These are phyloP conservation scores for Boletus rubropictus DNA, from an alignment of 768 basidiomycete genomes.

Conservation along the genomic window DNA sequence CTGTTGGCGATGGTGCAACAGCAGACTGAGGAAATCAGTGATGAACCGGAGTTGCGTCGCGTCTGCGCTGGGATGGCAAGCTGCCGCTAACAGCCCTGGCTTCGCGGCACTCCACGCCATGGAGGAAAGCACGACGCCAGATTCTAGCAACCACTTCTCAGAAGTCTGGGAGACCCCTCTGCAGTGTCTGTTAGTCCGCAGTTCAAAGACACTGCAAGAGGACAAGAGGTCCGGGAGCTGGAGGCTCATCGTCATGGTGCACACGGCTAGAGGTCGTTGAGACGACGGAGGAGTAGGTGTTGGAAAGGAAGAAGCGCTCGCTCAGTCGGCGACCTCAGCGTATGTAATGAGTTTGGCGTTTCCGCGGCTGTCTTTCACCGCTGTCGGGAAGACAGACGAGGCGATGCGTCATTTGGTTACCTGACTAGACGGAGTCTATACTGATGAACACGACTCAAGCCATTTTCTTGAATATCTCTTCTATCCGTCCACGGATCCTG, in stretches of 20 bases:
- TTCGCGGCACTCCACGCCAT: conserved; percentile 29
- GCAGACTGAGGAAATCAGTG: conserved; percentile 44
- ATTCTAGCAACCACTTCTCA: conserved; percentile 25
- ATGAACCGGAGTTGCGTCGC: conserved; percentile 48
- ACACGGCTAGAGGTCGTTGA: not conserved
- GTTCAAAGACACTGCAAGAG: conserved; percentile 21
- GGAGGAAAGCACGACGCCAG: conserved; percentile 17
- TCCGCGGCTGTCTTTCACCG: no score
- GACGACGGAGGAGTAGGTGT: conserved; percentile 4
- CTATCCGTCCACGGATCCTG: conserved; percentile 21
- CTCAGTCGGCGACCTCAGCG: not conserved
- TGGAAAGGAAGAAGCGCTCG: conserved; percentile 7
- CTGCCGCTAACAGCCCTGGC: conserved; percentile 49
- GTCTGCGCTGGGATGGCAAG: conserved; percentile 57
- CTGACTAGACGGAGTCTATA: not conserved
- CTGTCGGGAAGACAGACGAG: not conserved
- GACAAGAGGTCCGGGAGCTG: conserved; percentile 29
- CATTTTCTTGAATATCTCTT: conserved; percentile 12
- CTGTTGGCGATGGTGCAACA: conserved; percentile 35
- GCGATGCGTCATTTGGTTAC: conserved; percentile 6
- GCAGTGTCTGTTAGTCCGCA: conserved; percentile 28
- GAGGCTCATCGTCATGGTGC: conserved; percentile 21
- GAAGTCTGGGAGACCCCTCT: conserved; percentile 23
- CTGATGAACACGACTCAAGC: not conserved
- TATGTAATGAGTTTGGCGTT: conserved; percentile 16